Evolutionary conservation across 2,329 filamentous ascomycete genomes (phyloP).

Genomic region (Ceratocystis cubensis): DNA sequence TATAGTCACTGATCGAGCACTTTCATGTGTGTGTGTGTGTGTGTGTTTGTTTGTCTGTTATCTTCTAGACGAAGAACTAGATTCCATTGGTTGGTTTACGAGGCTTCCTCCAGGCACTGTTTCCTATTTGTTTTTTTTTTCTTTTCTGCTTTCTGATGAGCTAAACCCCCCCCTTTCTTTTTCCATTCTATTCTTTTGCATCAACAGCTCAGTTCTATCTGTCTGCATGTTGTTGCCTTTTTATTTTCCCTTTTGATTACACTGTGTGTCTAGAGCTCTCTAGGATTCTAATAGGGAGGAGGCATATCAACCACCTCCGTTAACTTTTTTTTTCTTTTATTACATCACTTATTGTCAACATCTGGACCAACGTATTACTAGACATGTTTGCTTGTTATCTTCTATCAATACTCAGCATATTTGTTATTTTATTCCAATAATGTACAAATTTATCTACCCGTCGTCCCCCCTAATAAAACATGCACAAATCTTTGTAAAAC

Average conservation of each 20-base stretch:
- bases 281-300: neutral
- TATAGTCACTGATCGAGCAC: neutral
- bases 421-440: too few species aligned
- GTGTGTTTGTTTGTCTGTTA: neutral
- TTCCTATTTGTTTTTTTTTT: neutral
- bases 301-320: too few species aligned
- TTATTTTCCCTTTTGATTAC: neutral
- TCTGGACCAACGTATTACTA: neutral
- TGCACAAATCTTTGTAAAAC: too few species aligned
- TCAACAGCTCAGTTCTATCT: too few species aligned
- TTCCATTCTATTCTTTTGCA: neutral
- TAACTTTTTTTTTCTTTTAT: neutral
- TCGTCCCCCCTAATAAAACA: too few species aligned
- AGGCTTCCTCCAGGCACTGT: neutral
- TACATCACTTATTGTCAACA: neutral
- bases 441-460: too few species aligned
- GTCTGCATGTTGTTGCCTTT: too few species aligned
- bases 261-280: neutral
- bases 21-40: neutral
- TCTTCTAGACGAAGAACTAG: conserved; percentile 6
- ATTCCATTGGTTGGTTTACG: conserved; percentile 2
- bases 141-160: neutral
- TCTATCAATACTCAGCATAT: too few species aligned
- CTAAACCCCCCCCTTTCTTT: conserved; percentile 22
- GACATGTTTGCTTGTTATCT: neutral